Evolutionary conservation across 768 basidiomycete species (phyloP), one percentile per base, ranked within the genome.

Genomic region (Lentinula raphanica): DNA sequence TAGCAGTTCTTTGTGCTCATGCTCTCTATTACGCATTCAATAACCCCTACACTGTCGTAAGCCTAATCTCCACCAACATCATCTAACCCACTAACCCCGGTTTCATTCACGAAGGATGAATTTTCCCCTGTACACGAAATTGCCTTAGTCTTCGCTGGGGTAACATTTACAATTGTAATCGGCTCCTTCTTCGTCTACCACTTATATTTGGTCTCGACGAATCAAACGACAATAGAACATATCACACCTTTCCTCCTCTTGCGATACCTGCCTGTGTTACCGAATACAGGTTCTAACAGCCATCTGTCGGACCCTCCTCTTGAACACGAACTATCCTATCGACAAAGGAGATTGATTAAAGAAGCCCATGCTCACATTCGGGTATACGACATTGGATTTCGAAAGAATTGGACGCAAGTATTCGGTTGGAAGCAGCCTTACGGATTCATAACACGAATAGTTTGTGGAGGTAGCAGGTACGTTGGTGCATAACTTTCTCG

Each of bases 201-300:
- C 67, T 63, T 88, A 40, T 92, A 91, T 67, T 82, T 94, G 42
- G 80, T 86, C 44, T 79, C 79, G 88, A 91, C 86, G 27, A 93
- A 93, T 67, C 89, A 92, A 72, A 92, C 91, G n/a, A 93, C 91
- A 0, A 61, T 92, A 21, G 91, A 93, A 66, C 78, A 83, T 57
- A 76, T 92, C 38, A 83, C 89, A 0, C 89, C 89, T 1, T 92
- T 88, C 68, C 68, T 88, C 27, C 76, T 93, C 13, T 76, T 94
- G 51, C 83, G 86, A 56, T 72, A 90, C 64, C 74, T 92, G 27
- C 87, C 91, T 31, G 79, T 80, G 3, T 73, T 88, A 11, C 85
- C 85, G 32, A 69, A n/a, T 36, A 48, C 46, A n/a, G 56, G 64
- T 0, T 69, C 74, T n/a, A 74, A 72, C 17, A 79, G 76, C 62